A percentile compares a stretch with the other conserved stretches of the same genome.
phyloP scores from a whole-genome alignment of 495 filamentous ascomycete genomes.

The Xylaria nigripes region DNA sequence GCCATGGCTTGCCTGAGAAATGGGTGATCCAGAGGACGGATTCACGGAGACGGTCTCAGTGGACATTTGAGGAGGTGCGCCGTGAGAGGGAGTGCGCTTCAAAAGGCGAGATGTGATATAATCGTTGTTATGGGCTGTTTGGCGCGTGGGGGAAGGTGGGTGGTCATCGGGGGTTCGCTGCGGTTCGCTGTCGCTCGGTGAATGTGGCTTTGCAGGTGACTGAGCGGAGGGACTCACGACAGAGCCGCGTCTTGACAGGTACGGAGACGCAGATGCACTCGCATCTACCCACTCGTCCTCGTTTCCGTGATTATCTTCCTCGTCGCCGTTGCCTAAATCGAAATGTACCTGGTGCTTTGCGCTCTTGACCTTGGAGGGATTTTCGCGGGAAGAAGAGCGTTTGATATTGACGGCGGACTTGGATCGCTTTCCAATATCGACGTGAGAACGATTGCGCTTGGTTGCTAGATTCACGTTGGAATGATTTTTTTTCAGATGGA shows the following conservation, averaged over 20 bases:
- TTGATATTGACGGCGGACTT: constrained; percentile 41
- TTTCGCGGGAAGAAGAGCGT: constrained; percentile 35
- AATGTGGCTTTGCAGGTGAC: constrained; percentile 20
- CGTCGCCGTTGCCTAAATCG: constrained; percentile 44
- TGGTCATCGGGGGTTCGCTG: constrained; percentile 12
- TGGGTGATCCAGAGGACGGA: constrained; percentile 34
- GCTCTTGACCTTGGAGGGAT: constrained; percentile 32
- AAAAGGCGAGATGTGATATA: constrained; percentile 52
- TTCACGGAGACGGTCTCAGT: constrained; percentile 45
- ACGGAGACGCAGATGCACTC: constrained; percentile 46
- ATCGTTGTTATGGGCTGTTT: constrained; percentile 31
- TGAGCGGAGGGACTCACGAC: constrained; percentile 33
- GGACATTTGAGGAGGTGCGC: constrained; percentile 53
- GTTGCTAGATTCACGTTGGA: constrained; percentile 32
- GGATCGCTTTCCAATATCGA: constrained; percentile 38
- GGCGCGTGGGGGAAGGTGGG: constrained; percentile 20
- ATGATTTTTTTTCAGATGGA: constrained; percentile 33
- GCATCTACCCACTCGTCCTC: constrained; percentile 51
- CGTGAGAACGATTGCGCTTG: constrained; percentile 43
- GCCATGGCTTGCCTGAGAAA: constrained; percentile 26
- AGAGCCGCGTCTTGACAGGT: constrained; percentile 42
- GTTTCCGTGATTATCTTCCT: constrained; percentile 38
- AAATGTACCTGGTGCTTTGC: constrained; percentile 41
- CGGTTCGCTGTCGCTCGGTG: constrained; percentile 13
- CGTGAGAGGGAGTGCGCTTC: constrained; percentile 46